Percentiles rank a stretch among this genome's conserved stretches.
These are phyloP conservation scores for Fusarium mundagurra DNA, from an alignment of 2,329 filamentous ascomycete genomes.

Conservation along the genomic window DNA sequence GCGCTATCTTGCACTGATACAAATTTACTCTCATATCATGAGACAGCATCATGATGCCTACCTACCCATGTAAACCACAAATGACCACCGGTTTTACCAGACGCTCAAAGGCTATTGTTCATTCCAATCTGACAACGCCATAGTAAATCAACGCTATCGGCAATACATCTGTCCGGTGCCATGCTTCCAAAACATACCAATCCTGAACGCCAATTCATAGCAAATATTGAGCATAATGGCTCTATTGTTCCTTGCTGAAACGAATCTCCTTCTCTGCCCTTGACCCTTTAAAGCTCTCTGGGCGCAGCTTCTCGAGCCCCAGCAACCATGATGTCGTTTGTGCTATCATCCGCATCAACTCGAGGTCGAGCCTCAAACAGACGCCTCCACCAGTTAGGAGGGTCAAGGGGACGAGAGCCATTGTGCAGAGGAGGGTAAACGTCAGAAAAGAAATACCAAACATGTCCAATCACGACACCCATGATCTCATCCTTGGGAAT, in stretches of 20 bases:
- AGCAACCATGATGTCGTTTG: constrained; percentile 71
- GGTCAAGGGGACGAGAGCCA: constrained; percentile 85
- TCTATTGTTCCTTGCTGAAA: not conserved
- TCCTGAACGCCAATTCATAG: constrained; percentile 20
- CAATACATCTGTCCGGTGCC: constrained; percentile 4
- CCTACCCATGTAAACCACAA: not conserved
- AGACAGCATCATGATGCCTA: constrained; percentile 8
- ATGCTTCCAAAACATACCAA: constrained; percentile 30
- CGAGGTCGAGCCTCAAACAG: constrained; percentile 74
- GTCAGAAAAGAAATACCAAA: constrained; percentile 98
- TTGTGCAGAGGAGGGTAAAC: constrained; percentile 93
- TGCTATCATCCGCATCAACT: constrained; percentile 61
- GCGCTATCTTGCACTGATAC: not conserved
- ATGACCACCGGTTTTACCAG: not conserved
- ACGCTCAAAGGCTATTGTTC: not conserved
- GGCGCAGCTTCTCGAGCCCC: constrained; percentile 51
- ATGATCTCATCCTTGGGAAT: constrained; percentile 96
- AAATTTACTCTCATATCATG: constrained; percentile 7
- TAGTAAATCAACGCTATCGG: not conserved
- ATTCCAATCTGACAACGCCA: constrained; percentile 25
- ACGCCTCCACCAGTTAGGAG: constrained; percentile 88
- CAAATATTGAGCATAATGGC: not conserved
- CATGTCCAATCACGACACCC: constrained; percentile 91
- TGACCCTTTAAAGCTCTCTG: constrained; percentile 29
- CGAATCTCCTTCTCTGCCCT: not conserved